Conservation (phyloP, 2,329 filamentous ascomycete species). For the Botrytis tulipae region DNA sequence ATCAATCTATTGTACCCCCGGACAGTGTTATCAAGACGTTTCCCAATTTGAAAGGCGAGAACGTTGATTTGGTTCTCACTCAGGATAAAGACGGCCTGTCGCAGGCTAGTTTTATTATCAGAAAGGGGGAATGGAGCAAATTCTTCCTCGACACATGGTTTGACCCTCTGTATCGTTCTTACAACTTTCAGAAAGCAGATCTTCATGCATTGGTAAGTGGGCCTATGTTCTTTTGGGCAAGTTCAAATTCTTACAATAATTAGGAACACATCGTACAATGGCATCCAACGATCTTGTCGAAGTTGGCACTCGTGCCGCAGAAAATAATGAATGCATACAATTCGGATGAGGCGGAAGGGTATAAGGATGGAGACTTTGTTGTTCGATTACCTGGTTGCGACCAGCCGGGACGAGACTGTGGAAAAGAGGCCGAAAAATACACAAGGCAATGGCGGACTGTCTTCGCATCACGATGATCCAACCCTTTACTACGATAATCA, state of each 20-base stretch:
- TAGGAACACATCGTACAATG: constrained; percentile 90
- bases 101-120: constrained; percentile 73
- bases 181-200: constrained; percentile 96
- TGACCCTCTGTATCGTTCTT: constrained; percentile 86
- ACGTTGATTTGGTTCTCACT: constrained; percentile 78
- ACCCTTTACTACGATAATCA: constrained; percentile 25
- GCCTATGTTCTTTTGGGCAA: background rate
- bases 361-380: constrained; percentile 81
- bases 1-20: constrained; percentile 84
- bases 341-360: constrained; percentile 56
- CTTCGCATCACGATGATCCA: constrained; percentile 32
- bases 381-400: constrained; percentile 76
- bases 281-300: constrained; percentile 93
- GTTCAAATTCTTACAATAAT: constrained; percentile 18
- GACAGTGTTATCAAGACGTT: constrained; percentile 98
- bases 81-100: constrained; percentile 81
- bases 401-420: constrained; percentile 57
- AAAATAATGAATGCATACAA: constrained; percentile 78
- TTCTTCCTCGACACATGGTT: constrained; percentile 97
- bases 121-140: constrained; percentile 84
- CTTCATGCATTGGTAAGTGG: constrained; percentile 76
- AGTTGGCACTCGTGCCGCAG: constrained; percentile 86
- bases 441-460: constrained; percentile 39
- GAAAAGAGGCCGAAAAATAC: constrained; percentile 58
- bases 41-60: constrained; percentile 69